Conservation (phyloP, 2,329 filamentous ascomycete species). For the Intubia oerlemansii region DNA sequence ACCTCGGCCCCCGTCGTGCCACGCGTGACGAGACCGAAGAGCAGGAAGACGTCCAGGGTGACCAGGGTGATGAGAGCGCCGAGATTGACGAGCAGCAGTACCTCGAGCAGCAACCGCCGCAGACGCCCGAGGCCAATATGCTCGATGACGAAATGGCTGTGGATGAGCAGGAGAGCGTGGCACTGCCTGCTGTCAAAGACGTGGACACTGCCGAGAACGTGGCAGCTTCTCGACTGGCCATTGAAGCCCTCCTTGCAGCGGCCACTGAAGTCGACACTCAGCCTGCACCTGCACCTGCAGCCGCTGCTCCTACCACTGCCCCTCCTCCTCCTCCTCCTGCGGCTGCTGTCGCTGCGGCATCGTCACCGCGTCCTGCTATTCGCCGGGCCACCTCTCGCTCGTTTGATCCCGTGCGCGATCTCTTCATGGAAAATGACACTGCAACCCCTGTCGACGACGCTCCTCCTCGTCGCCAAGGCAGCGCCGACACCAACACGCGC, state of each 20-base stretch:
- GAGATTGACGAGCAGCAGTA: too few relatives aligned
- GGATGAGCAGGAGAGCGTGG: too few relatives aligned
- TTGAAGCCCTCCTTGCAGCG: too few relatives aligned
- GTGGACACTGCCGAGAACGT: too few relatives aligned
- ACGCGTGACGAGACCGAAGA: slow-evolving; percentile 6
- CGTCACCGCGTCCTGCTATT: not conserved
- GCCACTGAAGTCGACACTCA: not conserved
- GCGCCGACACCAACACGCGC: too few relatives aligned
- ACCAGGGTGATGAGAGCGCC: too few relatives aligned
- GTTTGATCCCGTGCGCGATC: slow-evolving; percentile 23
- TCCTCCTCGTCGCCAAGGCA: not conserved
- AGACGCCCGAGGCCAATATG: too few relatives aligned
- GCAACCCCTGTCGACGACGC: slow-evolving; percentile 4
- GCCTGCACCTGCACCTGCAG: not conserved
- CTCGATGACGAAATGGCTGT: too few relatives aligned
- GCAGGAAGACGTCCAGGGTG: slow-evolving; percentile 2
- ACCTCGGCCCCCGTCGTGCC: slow-evolving; percentile 5
- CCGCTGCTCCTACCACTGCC: slow-evolving; percentile 1
- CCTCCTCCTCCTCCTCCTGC: not conserved
- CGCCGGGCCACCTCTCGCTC: slow-evolving; percentile 14
- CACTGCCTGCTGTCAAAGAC: too few relatives aligned
- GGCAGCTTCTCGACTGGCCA: too few relatives aligned
- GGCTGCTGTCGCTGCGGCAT: too few relatives aligned
- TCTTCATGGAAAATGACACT: slow-evolving; percentile 13
- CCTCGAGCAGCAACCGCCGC: too few relatives aligned